phyloP scores from a whole-genome alignment of 2,329 filamentous ascomycete genomes.

The Monilinia aucupariae region DNA sequence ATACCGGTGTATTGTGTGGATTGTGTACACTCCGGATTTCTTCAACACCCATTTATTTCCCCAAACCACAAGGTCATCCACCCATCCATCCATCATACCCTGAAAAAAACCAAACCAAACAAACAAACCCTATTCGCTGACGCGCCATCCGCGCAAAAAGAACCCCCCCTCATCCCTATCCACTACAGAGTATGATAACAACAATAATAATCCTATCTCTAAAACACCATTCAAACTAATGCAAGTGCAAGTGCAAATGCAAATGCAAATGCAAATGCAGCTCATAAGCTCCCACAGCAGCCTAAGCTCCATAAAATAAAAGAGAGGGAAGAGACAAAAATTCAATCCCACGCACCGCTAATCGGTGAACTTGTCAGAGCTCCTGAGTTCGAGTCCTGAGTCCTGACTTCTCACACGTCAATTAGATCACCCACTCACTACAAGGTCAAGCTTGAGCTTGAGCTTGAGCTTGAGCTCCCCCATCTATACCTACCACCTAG shows the following conservation, averaged over 20 bases:
- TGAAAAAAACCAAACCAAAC: no score
- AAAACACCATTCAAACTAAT: not conserved
- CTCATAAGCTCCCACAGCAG: not conserved
- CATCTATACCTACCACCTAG: no score
- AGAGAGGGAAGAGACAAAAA: no score
- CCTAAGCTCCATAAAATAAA: not conserved
- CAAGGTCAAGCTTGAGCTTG: not conserved
- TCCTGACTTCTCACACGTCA: no score
- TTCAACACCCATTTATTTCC: not conserved
- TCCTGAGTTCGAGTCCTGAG: not conserved
- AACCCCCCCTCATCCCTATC: no score
- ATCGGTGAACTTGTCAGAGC: not conserved
- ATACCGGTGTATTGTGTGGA: no score
- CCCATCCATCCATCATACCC: no score
- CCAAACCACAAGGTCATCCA: not conserved
- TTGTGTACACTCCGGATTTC: not conserved
- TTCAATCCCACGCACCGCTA: not conserved
- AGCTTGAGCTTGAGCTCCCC: not conserved
- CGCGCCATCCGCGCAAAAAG: not conserved
- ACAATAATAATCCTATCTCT: not conserved
- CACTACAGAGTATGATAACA: no score
- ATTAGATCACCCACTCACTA: no score
- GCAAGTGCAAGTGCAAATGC: not conserved
- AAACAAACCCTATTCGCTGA: not conserved
- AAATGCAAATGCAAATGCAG: conserved; percentile 15